These are phyloP conservation scores for Septoria petroselini DNA, from an alignment of 2,329 filamentous ascomycete species.

Conservation along the genomic window DNA sequence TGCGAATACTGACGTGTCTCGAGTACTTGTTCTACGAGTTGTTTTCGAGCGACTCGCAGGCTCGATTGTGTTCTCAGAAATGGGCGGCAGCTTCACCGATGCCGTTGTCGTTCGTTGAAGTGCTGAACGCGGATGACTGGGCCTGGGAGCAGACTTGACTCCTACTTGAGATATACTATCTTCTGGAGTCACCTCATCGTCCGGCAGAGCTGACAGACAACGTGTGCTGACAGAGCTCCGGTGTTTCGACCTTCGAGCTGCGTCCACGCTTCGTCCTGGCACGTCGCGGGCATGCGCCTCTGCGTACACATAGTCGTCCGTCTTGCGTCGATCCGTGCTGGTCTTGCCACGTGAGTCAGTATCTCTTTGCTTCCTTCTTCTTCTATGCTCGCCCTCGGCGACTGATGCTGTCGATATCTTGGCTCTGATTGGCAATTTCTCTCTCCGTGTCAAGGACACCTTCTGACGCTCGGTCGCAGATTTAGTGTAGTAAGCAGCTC, in stretches of 20 bases:
- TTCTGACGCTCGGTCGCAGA: slow-evolving; percentile 15
- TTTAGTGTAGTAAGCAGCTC: slow-evolving; percentile 39
- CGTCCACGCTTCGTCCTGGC: background rate
- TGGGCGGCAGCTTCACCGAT: slow-evolving; percentile 25
- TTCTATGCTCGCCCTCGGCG: slow-evolving; percentile 1
- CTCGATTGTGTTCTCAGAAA: slow-evolving; percentile 27
- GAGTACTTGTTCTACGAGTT: slow-evolving; percentile 22
- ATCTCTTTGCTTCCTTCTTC: slow-evolving; percentile 8
- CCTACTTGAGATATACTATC: slow-evolving; percentile 36
- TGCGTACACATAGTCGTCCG: slow-evolving; percentile 20
- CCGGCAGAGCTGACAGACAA: slow-evolving; percentile 16
- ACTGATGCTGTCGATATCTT: slow-evolving; percentile 12
- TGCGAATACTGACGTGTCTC: slow-evolving; percentile 31
- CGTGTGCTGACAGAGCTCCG: slow-evolving; percentile 15
- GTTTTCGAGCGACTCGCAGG: slow-evolving; percentile 27
- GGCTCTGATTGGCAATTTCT: slow-evolving; percentile 4
- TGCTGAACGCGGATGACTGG: slow-evolving; percentile 15
- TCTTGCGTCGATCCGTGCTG: slow-evolving; percentile 6
- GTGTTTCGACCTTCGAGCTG: slow-evolving; percentile 3
- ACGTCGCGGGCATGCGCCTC: background rate
- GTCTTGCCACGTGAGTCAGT: no score
- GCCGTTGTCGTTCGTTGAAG: slow-evolving; percentile 24
- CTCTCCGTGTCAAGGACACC: slow-evolving; percentile 3
- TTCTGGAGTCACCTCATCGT: slow-evolving; percentile 32
- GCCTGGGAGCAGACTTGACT: slow-evolving; percentile 10